Evolutionary conservation across 208 protist genomes (phyloP), one percentile per base, ranked within the genome.

Genomic region (Wallacemonas collosoma): DNA sequence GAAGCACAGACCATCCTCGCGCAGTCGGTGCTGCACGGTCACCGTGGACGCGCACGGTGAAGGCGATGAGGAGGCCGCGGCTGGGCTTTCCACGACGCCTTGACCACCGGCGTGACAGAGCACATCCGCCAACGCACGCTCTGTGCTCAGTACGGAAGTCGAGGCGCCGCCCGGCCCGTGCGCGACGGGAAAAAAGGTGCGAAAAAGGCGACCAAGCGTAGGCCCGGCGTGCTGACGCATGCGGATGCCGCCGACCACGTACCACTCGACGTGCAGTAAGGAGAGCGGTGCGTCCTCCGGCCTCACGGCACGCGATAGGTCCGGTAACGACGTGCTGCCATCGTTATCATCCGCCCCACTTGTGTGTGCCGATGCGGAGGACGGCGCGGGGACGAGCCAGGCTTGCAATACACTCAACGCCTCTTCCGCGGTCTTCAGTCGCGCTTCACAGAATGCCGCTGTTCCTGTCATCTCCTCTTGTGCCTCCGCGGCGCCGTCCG

Each of bases 1-100:
- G 63, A 88, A 89, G 57, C 86, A 91, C 39, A 71, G 12, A 38
- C 86, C 82, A 15, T 91, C 86, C 64, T 91, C 86, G n/a, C 83
- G 86, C 48, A 91, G 81, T 5, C 79, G 81, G 73, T 91, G 86
- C 15, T 68, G 61, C 17, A 91, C 41, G 7, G 36, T 50, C 3
- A 77, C 1, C 41, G 48, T 17, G 69, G 17, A 14, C 12, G 35
- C 43, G 68, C 50, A 39, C 55, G 11, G 35, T 58, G 66, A 15
- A 14, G 54, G 48, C 44, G 3, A 45, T 26, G 50, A 7, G 14
- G 38, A 26, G 26, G 26, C 26, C 26, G 26, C 26, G 26, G 26
- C 26, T 26, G 26, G 26, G 0, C 0, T 26, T 26, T 26, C 26
- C 26, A 26, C 26, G 26, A 26, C 26, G 26, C 26, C 26, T 26